These are phyloP conservation scores for Xanthoparmelia taractica DNA, from an alignment of 495 filamentous ascomycete genomes.

Conservation along the genomic window DNA sequence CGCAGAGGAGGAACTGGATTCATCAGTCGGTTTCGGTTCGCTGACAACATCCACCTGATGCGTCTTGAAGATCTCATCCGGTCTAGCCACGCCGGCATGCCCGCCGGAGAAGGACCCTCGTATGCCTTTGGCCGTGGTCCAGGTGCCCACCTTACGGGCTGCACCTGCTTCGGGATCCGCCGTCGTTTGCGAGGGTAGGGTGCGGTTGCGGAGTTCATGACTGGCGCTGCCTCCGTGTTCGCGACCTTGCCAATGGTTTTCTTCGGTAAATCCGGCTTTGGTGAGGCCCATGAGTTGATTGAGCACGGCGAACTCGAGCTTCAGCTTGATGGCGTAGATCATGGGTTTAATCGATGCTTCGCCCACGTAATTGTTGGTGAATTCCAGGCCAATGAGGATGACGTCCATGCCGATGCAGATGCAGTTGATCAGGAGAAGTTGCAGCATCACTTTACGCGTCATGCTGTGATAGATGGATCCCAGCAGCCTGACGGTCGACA, in stretches of 20 bases:
- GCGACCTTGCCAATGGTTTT: constrained; percentile 26
- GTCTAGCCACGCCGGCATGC: constrained; percentile 7
- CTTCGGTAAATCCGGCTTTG: constrained; percentile 33
- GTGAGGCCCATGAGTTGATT: constrained; percentile 35
- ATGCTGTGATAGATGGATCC: constrained; percentile 37
- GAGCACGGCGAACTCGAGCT: constrained; percentile 58
- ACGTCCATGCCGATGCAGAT: constrained; percentile 52
- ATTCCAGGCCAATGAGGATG: constrained; percentile 50
- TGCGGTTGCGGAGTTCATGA: constrained; percentile 19
- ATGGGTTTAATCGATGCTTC: constrained; percentile 54
- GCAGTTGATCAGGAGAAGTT: constrained; percentile 51
- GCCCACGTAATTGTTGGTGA: constrained; percentile 47
- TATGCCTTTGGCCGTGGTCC: constrained; percentile 12
- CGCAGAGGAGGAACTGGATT: constrained; percentile 16
- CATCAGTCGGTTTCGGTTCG: constrained; percentile 17
- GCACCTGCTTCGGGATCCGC: constrained; percentile 9
- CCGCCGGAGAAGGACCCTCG: constrained; percentile 16
- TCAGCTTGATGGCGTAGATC: constrained; percentile 59
- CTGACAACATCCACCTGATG: constrained; percentile 24
- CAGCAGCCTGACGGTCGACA: constrained; percentile 45
- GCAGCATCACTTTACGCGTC: constrained; percentile 48
- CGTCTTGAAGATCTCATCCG: constrained; percentile 23
- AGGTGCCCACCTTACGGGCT: constrained; percentile 7
- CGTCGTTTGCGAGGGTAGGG: constrained; percentile 6
- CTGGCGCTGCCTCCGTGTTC: background rate